Evolutionary conservation across 129 eudicot genomes (phyloP), one percentile per base, ranked within the genome.

Genomic region (Escallonia herrerae): DNA sequence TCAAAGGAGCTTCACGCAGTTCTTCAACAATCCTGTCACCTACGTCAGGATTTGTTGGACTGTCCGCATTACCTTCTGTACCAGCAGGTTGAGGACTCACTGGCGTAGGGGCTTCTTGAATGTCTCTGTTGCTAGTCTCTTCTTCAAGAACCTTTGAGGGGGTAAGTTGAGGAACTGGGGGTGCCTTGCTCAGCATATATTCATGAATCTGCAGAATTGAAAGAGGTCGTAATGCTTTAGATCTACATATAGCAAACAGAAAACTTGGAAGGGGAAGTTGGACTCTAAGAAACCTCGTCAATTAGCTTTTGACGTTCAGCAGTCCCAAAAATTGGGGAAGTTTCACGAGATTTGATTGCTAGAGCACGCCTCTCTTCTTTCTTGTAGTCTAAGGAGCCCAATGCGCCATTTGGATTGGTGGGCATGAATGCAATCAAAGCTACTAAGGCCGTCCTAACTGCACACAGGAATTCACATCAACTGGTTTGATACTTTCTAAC

Each of bases 381-480:
- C 69, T 89, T 77, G 69, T 86, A 89, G 69, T 94, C 97, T 49
- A 89, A 71, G 7, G 99, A 89, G 38, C 97, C 99, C 75, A 94
- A 73, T 5, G 99, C 99, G 5, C 99, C 99, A 81, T 84, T 94
- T 50, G 99, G 99, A 70, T 60, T 81, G 67, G 99, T 94, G 47
- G 99, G 99, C 99, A 94, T 89, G 74, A 94, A 94, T 55, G 99
- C 99, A 59, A 94, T 84, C 41, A 94, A 73, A 6, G 97, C 97
- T 51, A 86, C 89, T 81, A 94, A 69, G 62, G 99, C 99, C 76
- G 99, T 94, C 47, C 97, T 88, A 65, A 91, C 97, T 91, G 85
- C 79, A 65, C 68, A 67, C 15, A 67, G 46, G 3, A 51, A 66
- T 55, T 54, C 5, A 45, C 6, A 53, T 59, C 6, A 9, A 59